Conservation (phyloP, 169 alveolate genomes). For the Plasmodium inui region DNA sequence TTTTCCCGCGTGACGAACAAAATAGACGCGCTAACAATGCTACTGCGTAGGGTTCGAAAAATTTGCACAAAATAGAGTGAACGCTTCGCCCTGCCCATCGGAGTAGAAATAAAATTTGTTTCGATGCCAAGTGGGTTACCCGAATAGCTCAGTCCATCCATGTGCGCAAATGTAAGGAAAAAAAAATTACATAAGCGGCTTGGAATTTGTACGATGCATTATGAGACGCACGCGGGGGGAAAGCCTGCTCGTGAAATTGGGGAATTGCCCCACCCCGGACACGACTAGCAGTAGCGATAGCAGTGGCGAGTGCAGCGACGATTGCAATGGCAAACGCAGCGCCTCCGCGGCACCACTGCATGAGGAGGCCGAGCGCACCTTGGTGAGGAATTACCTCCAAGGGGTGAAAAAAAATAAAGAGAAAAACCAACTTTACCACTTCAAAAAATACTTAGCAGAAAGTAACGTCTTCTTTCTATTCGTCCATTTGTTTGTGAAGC, state of each 20-base stretch:
- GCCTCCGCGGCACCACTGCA: not conserved
- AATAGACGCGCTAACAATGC: not conserved
- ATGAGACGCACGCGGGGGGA: not conserved
- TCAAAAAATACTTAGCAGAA: conserved; percentile 41
- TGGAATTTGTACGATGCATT: not conserved
- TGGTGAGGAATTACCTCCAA: conserved; percentile 9
- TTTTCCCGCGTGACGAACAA: not conserved
- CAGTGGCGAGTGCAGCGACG: not conserved
- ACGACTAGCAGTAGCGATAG: not conserved
- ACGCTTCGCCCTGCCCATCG: not conserved
- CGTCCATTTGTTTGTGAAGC: conserved; percentile 23
- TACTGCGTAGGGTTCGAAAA: not conserved
- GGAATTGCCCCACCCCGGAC: not conserved
- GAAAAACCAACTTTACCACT: conserved; percentile 15
- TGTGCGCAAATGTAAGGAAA: not conserved
- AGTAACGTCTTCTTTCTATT: conserved; percentile 23
- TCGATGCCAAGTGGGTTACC: not conserved
- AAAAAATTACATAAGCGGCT: not conserved
- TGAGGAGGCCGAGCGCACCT: conserved; percentile 1
- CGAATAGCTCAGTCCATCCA: not conserved
- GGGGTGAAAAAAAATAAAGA: conserved; percentile 33
- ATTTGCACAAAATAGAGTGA: not conserved
- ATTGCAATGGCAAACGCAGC: not conserved
- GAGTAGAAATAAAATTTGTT: no score
- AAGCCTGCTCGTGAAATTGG: not conserved